phyloP scores from a whole-genome alignment of 306 rosid genomes.

The Crotalaria pallida region DNA sequence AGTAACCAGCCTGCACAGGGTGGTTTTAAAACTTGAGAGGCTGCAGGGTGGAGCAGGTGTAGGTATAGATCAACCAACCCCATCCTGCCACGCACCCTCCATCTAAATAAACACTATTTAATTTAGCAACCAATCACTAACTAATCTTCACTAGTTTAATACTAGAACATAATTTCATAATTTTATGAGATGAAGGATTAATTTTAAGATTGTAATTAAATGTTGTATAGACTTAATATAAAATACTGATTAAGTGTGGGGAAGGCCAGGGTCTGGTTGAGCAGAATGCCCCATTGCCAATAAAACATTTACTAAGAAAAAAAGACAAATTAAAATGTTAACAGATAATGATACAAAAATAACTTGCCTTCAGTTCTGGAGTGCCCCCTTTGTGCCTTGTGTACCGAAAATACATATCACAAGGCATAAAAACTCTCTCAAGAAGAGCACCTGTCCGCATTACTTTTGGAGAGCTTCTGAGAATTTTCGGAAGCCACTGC shows the following conservation, averaged over 20 bases:
- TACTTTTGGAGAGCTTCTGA: constrained; percentile 92
- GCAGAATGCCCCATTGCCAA: background rate
- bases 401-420: constrained; percentile 91
- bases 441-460: constrained; percentile 99
- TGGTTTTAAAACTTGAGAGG: no score
- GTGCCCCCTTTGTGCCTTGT: constrained; percentile 98
- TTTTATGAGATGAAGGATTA: background rate
- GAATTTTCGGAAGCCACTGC: constrained; percentile 98
- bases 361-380: constrained; percentile 76
- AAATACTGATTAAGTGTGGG: background rate
- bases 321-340: background rate
- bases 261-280: background rate
- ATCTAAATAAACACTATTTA: background rate
- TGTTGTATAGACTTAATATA: background rate
- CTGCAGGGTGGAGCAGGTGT: background rate
- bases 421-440: constrained; percentile 99
- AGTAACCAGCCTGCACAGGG: background rate
- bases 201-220: background rate
- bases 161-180: background rate
- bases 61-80: background rate
- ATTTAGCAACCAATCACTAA: background rate
- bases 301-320: background rate
- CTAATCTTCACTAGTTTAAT: background rate
- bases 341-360: background rate
- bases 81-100: background rate